These are phyloP conservation scores for Jatropha curcas DNA, from an alignment of 345 rosid genomes.

Conservation along the genomic window DNA sequence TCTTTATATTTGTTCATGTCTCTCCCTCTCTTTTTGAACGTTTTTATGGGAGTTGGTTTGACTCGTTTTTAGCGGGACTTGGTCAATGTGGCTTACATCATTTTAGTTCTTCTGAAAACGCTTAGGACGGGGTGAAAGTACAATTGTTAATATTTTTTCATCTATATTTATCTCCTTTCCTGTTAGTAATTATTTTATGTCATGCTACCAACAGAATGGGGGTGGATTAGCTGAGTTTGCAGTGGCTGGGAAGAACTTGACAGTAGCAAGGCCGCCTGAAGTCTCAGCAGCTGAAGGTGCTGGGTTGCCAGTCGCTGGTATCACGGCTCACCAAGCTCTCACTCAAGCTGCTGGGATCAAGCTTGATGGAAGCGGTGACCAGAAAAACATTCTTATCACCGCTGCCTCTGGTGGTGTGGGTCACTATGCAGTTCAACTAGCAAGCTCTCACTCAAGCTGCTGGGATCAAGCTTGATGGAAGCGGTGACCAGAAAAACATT, in stretches of 20 bases:
- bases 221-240: slow-evolving; percentile 32
- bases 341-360: slow-evolving; percentile 23
- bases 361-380: slow-evolving; percentile 26
- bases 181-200: background rate
- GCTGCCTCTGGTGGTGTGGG: slow-evolving; percentile 40
- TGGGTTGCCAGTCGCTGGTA: slow-evolving; percentile 17
- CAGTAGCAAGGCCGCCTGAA: slow-evolving; percentile 26
- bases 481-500: slow-evolving; percentile 24
- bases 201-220: slow-evolving; percentile 15
- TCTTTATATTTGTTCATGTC: too few species aligned
- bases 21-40: too few species aligned
- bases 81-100: too few species aligned
- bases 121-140: background rate
- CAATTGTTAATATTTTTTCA: background rate
- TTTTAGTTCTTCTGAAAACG: background rate
- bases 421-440: slow-evolving; percentile 33
- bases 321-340: slow-evolving; percentile 28
- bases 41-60: too few species aligned
- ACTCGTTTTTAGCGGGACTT: too few species aligned
- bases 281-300: slow-evolving; percentile 33
- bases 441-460: slow-evolving; percentile 26
- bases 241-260: slow-evolving; percentile 21
- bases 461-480: slow-evolving; percentile 26
- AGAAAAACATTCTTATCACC: slow-evolving; percentile 28
- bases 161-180: background rate